phyloP scores from a whole-genome alignment of 441 rosid species.

The Metrosideros polymorpha region DNA sequence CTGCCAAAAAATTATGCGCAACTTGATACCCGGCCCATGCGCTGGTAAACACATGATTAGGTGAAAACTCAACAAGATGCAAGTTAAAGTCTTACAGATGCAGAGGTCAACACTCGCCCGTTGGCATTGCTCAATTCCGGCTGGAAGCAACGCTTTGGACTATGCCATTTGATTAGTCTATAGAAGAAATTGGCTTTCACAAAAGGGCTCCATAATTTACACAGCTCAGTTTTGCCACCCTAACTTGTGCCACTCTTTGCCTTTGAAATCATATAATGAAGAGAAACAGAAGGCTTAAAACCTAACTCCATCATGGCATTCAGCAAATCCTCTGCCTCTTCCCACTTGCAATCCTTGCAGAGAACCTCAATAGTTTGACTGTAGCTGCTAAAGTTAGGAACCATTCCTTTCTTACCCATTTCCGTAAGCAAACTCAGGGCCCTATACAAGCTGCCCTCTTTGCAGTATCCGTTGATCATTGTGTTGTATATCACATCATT shows the following conservation, averaged over 20 bases:
- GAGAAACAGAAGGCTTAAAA: constrained; percentile 34
- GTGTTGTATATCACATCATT: constrained; percentile 56
- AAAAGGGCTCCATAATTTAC: too few relatives aligned
- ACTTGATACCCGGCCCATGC: neutral
- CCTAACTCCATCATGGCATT: constrained; percentile 46
- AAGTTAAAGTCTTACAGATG: neutral
- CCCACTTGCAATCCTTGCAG: constrained; percentile 49
- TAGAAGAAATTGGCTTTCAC: too few relatives aligned
- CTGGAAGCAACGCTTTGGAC: neutral
- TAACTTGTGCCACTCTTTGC: constrained; percentile 15
- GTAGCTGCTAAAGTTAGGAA: constrained; percentile 60
- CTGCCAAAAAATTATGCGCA: neutral
- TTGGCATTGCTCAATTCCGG: neutral
- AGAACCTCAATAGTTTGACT: constrained; percentile 40
- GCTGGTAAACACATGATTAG: neutral
- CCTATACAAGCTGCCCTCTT: constrained; percentile 50
- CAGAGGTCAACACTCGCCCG: neutral
- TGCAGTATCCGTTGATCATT: constrained; percentile 68
- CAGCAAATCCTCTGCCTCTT: constrained; percentile 47
- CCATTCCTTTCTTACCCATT: constrained; percentile 45
- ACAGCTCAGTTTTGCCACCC: neutral
- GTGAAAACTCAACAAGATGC: neutral
- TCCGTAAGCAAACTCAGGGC: constrained; percentile 50
- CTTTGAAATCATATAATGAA: constrained; percentile 26
- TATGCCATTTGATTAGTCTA: neutral